Conservation (phyloP, 192 early-diverging fungal genomes). For the Backusella psychrophila region DNA sequence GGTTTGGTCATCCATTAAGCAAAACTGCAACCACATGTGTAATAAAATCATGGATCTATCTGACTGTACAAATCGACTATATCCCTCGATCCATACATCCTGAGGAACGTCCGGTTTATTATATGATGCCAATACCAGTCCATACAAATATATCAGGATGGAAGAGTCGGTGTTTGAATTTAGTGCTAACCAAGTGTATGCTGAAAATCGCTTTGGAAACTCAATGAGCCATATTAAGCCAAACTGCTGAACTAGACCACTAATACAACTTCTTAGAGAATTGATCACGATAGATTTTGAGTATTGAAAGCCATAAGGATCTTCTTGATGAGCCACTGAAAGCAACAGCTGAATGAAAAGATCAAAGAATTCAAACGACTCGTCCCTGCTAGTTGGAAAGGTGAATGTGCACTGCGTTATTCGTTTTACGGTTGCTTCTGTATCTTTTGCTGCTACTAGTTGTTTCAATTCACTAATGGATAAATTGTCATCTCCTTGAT, state of each 20-base stretch:
- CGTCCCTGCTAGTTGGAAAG: neutral
- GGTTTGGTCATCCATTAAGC: neutral
- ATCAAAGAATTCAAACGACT: constrained; percentile 30
- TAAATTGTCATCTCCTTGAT: constrained; percentile 9
- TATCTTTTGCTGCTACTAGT: neutral
- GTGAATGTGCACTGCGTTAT: constrained; percentile 17
- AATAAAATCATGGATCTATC: neutral
- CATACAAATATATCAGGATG: constrained; percentile 28
- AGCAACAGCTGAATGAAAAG: constrained; percentile 18
- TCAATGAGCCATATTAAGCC: constrained; percentile 20
- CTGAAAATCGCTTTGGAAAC: constrained; percentile 16
- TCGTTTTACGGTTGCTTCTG: neutral
- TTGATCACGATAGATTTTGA: constrained; percentile 2
- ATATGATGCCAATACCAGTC: constrained; percentile 14
- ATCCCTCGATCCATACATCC: constrained; percentile 2
- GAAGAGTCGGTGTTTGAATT: neutral
- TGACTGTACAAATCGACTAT: constrained; percentile 20
- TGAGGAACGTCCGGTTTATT: neutral
- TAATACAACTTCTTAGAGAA: constrained; percentile 22
- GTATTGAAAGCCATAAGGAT: constrained; percentile 1
- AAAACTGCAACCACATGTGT: constrained; percentile 18
- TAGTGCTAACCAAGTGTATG: constrained; percentile 19
- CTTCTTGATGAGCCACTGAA: constrained; percentile 12
- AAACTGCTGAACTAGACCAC: constrained; percentile 7
- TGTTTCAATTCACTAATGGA: neutral